A percentile compares a stretch with the other conserved stretches of the same genome.
Evolutionary conservation across 2,329 filamentous ascomycete species (phyloP).

Genomic region (Microcyclosporella mali): DNA sequence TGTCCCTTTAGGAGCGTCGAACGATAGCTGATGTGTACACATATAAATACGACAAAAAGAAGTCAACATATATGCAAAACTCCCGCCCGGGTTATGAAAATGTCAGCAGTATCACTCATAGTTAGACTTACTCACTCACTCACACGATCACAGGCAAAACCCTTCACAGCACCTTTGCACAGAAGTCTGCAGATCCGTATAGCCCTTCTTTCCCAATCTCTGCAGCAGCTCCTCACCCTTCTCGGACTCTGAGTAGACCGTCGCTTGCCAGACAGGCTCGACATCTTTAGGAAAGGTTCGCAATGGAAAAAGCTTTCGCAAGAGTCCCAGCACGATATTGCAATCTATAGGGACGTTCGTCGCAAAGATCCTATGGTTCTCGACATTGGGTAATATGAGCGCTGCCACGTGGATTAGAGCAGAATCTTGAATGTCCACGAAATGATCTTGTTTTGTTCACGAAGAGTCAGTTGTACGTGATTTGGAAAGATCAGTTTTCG

Average conservation of each 20-base stretch:
- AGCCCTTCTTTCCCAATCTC: not conserved
- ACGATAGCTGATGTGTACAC: too few species aligned
- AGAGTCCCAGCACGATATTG: slow-evolving; percentile 35
- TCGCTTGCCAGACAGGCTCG: not conserved
- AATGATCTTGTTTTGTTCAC: slow-evolving; percentile 28
- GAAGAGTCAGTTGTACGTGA: not conserved
- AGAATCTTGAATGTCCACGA: slow-evolving; percentile 42
- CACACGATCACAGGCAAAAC: not conserved
- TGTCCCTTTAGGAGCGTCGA: too few species aligned
- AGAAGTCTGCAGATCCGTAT: not conserved
- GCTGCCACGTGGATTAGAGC: slow-evolving; percentile 48
- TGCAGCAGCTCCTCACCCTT: not conserved
- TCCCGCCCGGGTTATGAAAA: too few species aligned
- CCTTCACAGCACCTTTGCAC: slow-evolving; percentile 1
- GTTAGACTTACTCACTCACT: too few species aligned
- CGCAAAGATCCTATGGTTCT: slow-evolving; percentile 47
- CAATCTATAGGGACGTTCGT: slow-evolving; percentile 42
- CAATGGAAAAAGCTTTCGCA: slow-evolving; percentile 33
- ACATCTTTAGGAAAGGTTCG: slow-evolving; percentile 30
- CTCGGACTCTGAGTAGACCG: not conserved
- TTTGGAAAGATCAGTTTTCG: not conserved
- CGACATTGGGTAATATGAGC: slow-evolving; percentile 40
- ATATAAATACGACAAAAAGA: too few species aligned
- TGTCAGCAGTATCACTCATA: too few species aligned
- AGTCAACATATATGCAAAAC: too few species aligned